Conservation (phyloP, 352 stramenopile species). For the Pythium insidiosum region DNA sequence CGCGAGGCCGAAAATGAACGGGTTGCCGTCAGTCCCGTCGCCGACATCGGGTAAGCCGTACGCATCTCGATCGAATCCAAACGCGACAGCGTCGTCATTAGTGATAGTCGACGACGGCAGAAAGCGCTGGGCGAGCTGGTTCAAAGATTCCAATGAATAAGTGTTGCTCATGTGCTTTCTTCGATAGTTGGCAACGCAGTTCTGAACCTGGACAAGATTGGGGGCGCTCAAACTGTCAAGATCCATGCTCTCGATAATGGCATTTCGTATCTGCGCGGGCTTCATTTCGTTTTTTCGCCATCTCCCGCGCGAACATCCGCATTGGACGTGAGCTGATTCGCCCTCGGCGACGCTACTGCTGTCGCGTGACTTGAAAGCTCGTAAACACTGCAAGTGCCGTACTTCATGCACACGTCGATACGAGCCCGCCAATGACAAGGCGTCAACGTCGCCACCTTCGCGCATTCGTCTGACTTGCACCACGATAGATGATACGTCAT, state of each 20-base stretch:
- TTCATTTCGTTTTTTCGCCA: background rate
- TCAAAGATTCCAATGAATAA: constrained; percentile 1
- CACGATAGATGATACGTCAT: background rate
- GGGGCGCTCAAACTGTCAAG: background rate
- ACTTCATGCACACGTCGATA: background rate
- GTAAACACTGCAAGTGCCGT: background rate
- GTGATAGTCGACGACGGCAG: background rate
- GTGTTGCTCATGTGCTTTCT: constrained; percentile 6
- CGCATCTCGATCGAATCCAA: constrained; percentile 3
- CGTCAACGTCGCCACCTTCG: background rate
- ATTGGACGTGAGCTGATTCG: constrained; percentile 2
- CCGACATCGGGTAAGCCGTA: background rate
- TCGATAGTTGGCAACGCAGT: constrained; percentile 5
- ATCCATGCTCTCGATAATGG: constrained; percentile 1
- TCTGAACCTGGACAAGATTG: constrained; percentile 2
- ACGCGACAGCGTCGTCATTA: background rate
- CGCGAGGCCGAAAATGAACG: constrained; percentile 4
- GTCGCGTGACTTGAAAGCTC: background rate
- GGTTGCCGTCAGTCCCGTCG: background rate
- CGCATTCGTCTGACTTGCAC: background rate
- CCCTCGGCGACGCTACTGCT: background rate
- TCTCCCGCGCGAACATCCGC: background rate
- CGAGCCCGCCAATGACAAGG: background rate
- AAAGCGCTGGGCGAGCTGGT: background rate
- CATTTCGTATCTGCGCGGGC: constrained; percentile 1